Evolutionary conservation across 1,284 basidiomycete genomes (phyloP), one percentile per base, ranked within the genome.

Genomic region (Pisolithus thermaeus): DNA sequence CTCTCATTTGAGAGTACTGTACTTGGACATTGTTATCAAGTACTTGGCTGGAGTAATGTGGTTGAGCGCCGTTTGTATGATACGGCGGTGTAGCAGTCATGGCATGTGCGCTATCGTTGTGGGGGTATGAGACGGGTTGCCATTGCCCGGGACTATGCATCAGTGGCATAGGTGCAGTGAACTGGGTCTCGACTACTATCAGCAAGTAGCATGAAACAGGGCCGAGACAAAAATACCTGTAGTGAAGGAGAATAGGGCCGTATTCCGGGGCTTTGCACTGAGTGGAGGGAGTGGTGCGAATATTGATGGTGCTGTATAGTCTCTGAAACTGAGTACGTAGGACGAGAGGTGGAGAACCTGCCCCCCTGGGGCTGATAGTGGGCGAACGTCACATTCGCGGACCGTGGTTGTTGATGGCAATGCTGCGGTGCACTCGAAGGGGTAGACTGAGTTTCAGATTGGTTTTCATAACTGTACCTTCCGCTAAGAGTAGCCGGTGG

Each of bases 321-420:
- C 7, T 69, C 66, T 46, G 64, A 57, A 32, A 59, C 48, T 0
- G 59, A 51, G 49, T 67, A 64, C 6, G 68, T 67, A 20, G 65
- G 65, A 20, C 64, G 60, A 47, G 65, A 65, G 32, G 68, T 70
- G 11, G 65, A 70, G 36, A 67, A 67, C 4, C 65, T 67, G 20
- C 65, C 67, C 53, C 64, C 68, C 30, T 70, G 68, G 16, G 65
- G 65, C 18, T 67, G 65, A 55, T 67, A 67, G 46, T 67, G 65
- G 39, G 65, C 68, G 50, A 67, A 67, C 8, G 65, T 67, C 46
- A 70, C 67, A 36, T 46, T 43, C 32, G 61, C 22, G 3, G 62
- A 46, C 37, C 49, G 62, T 7, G 59, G 36, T 35, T 59, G 57
- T 40, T 66, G 41, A 40, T 49, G 20, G 32, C 57, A 54, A 14